phyloP scores from a whole-genome alignment of 2,329 filamentous ascomycete species.

The Aspergillus sp. region DNA sequence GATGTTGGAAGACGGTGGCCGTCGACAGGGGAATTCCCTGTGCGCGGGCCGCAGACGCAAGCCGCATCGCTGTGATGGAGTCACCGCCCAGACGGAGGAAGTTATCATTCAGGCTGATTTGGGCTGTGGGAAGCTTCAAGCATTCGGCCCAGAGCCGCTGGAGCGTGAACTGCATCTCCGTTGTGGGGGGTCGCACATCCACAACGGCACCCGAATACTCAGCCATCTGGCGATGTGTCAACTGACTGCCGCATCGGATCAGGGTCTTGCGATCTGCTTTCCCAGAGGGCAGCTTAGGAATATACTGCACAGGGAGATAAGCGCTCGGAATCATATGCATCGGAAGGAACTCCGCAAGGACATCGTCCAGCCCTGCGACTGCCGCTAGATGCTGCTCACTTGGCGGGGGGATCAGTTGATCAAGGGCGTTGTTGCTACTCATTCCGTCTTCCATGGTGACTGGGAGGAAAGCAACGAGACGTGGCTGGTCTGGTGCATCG shows the following conservation, averaged over 20 bases:
- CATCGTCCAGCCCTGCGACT: slow-evolving; percentile 4
- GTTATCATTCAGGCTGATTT: slow-evolving; percentile 14
- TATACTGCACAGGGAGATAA: slow-evolving; percentile 5
- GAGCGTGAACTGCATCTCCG: slow-evolving; percentile 3
- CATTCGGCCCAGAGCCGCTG: slow-evolving; percentile 8
- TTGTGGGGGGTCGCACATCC: slow-evolving; percentile 31
- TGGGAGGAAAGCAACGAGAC: slow-evolving; percentile 45
- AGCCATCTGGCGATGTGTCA: slow-evolving; percentile 3
- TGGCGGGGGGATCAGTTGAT: slow-evolving; percentile 7
- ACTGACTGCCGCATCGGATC: background rate
- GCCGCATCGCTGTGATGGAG: slow-evolving; percentile 11
- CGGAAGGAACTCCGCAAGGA: slow-evolving; percentile 5
- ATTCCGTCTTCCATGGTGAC: background rate
- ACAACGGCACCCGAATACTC: slow-evolving; percentile 17
- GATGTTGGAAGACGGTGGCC: slow-evolving; percentile 26
- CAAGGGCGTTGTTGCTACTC: background rate
- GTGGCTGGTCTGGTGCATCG: slow-evolving; percentile 38
- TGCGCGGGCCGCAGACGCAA: slow-evolving; percentile 9
- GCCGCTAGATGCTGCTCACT: slow-evolving; percentile 5
- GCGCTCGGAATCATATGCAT: slow-evolving; percentile 10
- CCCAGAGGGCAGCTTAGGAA: slow-evolving; percentile 8
- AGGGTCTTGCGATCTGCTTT: slow-evolving; percentile 9
- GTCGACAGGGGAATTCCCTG: slow-evolving; percentile 20
- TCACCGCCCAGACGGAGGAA: slow-evolving; percentile 14
- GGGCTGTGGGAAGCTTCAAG: background rate